Evolutionary conservation across 805 yeast species (phyloP), one percentile per base, ranked within the genome.

Genomic region (Wickerhamiella qilinensis): DNA sequence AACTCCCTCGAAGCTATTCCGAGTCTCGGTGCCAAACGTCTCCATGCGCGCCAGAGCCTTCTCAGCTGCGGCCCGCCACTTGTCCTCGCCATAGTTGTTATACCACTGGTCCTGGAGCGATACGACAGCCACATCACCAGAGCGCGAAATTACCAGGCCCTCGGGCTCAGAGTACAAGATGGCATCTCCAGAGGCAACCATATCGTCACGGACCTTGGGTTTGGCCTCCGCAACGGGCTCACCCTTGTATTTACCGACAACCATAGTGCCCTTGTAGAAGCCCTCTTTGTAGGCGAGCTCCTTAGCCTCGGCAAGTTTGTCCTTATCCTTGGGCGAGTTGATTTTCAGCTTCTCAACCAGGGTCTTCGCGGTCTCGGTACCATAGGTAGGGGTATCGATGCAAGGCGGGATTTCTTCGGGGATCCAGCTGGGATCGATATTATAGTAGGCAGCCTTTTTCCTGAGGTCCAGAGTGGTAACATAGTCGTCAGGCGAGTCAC

Each of bases 21-120:
- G 71, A 31, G 93, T 82, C 64, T 86, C 97, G 36, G 76, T 67
- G 38, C 77, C 68, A 67, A 71, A 88, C 9, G 86, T 71, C 57
- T 80, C 72, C 88, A 91, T 76, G 43, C 61, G 57, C 35, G 67
- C 68, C 44, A 91, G 69, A 58, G 93, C 79, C 51, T 79, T 91
- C 46, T 75, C 63, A 38, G 95, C 93, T 56, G 71, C 73, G 14
- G 67, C 60, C 56, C 80, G 82, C 98, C 98, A 91, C 14, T 63
- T 49, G 50, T 73, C 83, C 70, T 91, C 98, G 69, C 98, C 98
- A 54, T 91, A 91, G 59, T 91, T 96, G 52, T 83, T 71, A 61
- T 75, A 91, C 98, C 98, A 91, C 68, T 91, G 98, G 63, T 91
- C 97, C 64, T 93, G 97, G 38, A 91, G 71, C 4, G 97, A 84